These are phyloP conservation scores for Yamagishiella unicocca DNA, from an alignment of 139 green algal genomes.

Conservation along the genomic window DNA sequence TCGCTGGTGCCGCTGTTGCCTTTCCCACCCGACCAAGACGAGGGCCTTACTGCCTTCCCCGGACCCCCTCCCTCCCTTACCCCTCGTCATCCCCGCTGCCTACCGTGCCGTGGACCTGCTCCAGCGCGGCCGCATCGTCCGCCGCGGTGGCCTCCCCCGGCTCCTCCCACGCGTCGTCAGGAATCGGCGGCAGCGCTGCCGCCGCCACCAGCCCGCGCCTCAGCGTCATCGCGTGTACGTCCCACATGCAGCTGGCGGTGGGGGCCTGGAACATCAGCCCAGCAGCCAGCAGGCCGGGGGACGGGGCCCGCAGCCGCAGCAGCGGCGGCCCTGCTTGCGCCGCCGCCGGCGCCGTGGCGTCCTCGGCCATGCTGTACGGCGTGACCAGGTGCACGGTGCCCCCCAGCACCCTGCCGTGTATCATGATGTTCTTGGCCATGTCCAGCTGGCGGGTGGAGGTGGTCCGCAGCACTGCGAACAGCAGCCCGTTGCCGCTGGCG, in stretches of 20 bases:
- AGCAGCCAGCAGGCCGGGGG: background rate
- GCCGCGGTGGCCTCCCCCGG: background rate
- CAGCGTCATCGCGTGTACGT: constrained; percentile 20
- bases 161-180: background rate
- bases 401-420: background rate
- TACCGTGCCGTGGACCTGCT: constrained; percentile 28
- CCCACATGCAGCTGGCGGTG: constrained; percentile 12
- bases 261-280: constrained; percentile 33
- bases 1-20: too few species aligned
- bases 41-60: background rate
- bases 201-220: constrained; percentile 9
- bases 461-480: constrained; percentile 22
- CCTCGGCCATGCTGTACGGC: background rate
- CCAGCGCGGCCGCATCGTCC: constrained; percentile 31
- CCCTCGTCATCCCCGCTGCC: background rate
- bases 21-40: too few species aligned
- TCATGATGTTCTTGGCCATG: constrained; percentile 1
- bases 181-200: background rate
- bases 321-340: background rate
- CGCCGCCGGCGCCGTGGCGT: background rate
- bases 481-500: constrained; percentile 27
- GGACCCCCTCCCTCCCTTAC: too few species aligned
- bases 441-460: background rate
- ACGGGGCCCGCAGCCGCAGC: too few species aligned
- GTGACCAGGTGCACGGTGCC: constrained; percentile 27